A percentile compares a stretch with the other conserved stretches of the same genome.
phyloP scores from a whole-genome alignment of 2,329 filamentous ascomycete species.

The Scytalidium sp. region DNA sequence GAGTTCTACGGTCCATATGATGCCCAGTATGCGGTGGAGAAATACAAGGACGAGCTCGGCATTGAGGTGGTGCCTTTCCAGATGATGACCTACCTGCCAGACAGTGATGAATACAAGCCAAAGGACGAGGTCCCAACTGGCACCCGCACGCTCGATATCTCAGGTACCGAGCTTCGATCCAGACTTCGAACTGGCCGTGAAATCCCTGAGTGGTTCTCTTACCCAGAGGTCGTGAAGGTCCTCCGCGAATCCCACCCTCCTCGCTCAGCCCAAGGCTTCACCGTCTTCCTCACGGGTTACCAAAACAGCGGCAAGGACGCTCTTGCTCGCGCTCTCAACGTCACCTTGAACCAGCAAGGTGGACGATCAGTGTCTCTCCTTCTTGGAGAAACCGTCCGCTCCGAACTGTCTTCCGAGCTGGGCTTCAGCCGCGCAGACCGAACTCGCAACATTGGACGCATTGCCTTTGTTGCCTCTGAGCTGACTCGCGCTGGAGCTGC shows the following conservation, averaged over 20 bases:
- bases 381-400: conserved; percentile 90
- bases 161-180: conserved; percentile 84
- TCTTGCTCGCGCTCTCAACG: conserved; percentile 90
- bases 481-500: conserved; percentile 89
- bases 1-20: conserved; percentile 99
- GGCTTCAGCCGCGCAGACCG: conserved; percentile 93
- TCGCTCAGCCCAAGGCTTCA: conserved; percentile 91
- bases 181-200: conserved; percentile 88
- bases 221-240: conserved; percentile 96
- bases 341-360: conserved; percentile 96
- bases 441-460: conserved; percentile 91
- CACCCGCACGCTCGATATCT: conserved; percentile 83
- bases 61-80: conserved; percentile 99
- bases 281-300: conserved; percentile 95
- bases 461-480: conserved; percentile 93
- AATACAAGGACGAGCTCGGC: conserved; percentile 93
- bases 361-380: conserved; percentile 92
- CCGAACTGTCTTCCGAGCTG: conserved; percentile 89
- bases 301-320: conserved; percentile 97
- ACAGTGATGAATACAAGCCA: conserved; percentile 93
- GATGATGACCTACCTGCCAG: conserved; percentile 98
- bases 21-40: conserved; percentile 92
- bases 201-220: conserved; percentile 99
- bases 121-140: conserved; percentile 85
- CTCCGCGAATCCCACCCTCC: conserved; percentile 95